Evolutionary conservation across 2,329 filamentous ascomycete genomes (phyloP), one percentile per base, ranked within the genome.

Genomic region (Bipolaris victoriae): DNA sequence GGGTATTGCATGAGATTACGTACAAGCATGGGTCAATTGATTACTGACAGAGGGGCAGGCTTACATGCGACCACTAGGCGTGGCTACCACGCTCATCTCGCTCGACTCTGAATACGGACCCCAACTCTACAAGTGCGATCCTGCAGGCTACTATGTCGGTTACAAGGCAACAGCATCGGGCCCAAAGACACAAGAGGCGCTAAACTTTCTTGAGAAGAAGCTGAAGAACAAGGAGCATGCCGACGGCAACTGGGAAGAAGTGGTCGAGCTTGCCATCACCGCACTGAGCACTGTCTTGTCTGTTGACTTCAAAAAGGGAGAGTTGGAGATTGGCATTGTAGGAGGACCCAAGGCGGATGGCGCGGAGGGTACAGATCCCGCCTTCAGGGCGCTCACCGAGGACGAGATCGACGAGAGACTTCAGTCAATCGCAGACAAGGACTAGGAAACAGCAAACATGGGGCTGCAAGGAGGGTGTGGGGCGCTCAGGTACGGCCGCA

Each of bases 131-230:
- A 99, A 98, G 83, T 97, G 93, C 77, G 95, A 99, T 76, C 95
- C 95, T 47, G 95, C 95, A 55, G 95, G 95, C 59, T 99, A 99
- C 84, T 98, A 95, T 77, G 92, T 94, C 55, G 95, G 95, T 66
- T 99, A 98, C 88, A 98, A 98, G 83, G 95, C 92, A 67, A 98
- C 95, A 45, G 92, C 95, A 51, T 96, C 95, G 7, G 95, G 95
- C 5, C 95, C 95, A 52, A 99, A 99, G 83, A 94, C 97, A 79
- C 95, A 99, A 79, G 95, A 99, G 84, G 95, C 95, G 62, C 87
- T 98, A 76, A 99, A 99, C 80, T 92, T 96, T 78, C 84, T 99
- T 57, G 95, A 99, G 86, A 98, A 98, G 89, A 98, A 98, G 86
- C 88, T 99, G 79, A 97, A 97, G 84, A 97, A 97, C 88, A 97